phyloP scores from a whole-genome alignment of 768 basidiomycete genomes.

The Kwoniella sp. region DNA sequence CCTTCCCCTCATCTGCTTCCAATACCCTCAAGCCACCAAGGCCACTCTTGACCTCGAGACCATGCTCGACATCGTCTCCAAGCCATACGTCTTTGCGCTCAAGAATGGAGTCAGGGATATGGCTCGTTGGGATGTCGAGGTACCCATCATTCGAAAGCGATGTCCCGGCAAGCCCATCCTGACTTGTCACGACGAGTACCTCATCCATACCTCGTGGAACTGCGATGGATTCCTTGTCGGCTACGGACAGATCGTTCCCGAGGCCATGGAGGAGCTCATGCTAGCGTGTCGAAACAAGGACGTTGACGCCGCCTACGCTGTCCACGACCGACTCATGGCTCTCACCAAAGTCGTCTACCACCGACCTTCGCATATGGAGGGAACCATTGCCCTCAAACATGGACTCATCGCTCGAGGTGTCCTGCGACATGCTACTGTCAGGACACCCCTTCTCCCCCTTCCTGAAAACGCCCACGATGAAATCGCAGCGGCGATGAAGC shows the following conservation, averaged over 20 bases:
- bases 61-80: conserved; percentile 23
- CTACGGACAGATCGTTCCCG: conserved; percentile 26
- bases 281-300: conserved; percentile 17
- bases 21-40: conserved; percentile 27
- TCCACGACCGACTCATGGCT: conserved; percentile 25
- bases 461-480: conserved; percentile 19
- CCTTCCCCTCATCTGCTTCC: conserved; percentile 28
- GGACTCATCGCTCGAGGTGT: conserved; percentile 21
- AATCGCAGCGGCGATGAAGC: conserved; percentile 23
- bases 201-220: conserved; percentile 27
- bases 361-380: conserved; percentile 28
- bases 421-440: conserved; percentile 22
- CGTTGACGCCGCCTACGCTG: conserved; percentile 9
- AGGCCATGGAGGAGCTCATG: conserved; percentile 18
- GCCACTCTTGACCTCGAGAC: conserved; percentile 25
- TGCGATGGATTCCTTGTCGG: conserved; percentile 25
- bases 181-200: conserved; percentile 31
- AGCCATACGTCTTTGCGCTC: conserved; percentile 24
- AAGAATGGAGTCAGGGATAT: conserved; percentile 30
- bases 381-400: conserved; percentile 28
- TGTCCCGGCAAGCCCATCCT: conserved; percentile 19
- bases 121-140: conserved; percentile 24
- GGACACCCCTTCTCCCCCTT: conserved; percentile 22
- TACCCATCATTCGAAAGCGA: conserved; percentile 24
- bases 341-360: conserved; percentile 27